These are phyloP conservation scores for Cytidiella melzeri DNA, from an alignment of 768 basidiomycete genomes.

Conservation along the genomic window DNA sequence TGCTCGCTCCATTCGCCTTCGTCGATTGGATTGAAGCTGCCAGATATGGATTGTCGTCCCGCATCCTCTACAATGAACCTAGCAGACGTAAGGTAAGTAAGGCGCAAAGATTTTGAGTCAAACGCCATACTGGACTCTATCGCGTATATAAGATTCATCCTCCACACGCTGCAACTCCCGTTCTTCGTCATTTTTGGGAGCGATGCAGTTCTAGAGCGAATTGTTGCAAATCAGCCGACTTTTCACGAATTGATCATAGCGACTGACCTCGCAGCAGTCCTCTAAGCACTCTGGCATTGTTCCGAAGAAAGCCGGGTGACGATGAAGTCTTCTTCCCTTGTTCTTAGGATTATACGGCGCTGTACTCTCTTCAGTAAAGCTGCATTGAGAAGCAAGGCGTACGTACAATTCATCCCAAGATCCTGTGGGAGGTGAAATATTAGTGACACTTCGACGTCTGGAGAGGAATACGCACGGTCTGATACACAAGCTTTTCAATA, in stretches of 20 bases:
- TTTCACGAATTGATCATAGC: too few species aligned
- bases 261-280: conserved; percentile 55
- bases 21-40: conserved; percentile 63
- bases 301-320: conserved; percentile 60
- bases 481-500: conserved; percentile 51
- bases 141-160: conserved; percentile 47
- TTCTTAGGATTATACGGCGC: conserved; percentile 62
- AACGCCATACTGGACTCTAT: conserved; percentile 39
- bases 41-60: conserved; percentile 54
- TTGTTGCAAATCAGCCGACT: too few species aligned
- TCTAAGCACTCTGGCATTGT: conserved; percentile 49
- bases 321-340: conserved; percentile 51
- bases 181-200: conserved; percentile 52
- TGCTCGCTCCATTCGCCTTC: conserved; percentile 60
- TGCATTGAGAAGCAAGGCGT: too few species aligned
- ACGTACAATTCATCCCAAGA: conserved; percentile 52
- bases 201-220: conserved; percentile 46
- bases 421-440: too few species aligned
- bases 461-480: conserved; percentile 44
- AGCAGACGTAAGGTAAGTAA: background rate
- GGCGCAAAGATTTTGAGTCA: background rate
- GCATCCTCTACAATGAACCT: conserved; percentile 59
- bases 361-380: conserved; percentile 16
- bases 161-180: conserved; percentile 44
- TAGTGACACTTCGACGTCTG: too few species aligned